These are phyloP conservation scores for Yamagishiella unicocca DNA, from an alignment of 139 green algal species.

Conservation along the genomic window DNA sequence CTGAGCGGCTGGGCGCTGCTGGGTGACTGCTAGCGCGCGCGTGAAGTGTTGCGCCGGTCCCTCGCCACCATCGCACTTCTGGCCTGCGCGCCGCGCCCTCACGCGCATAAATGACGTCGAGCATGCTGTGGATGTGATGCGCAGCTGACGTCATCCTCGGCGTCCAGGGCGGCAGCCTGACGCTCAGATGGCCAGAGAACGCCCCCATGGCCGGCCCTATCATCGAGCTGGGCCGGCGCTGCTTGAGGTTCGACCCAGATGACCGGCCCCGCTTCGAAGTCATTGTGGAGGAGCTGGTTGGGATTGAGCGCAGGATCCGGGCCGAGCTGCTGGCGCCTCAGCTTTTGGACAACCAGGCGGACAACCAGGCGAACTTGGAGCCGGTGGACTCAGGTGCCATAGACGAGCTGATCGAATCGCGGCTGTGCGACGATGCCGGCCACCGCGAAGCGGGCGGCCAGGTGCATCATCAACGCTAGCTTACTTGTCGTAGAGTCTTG, in stretches of 20 bases:
- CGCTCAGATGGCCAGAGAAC: not conserved
- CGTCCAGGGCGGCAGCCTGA: not conserved
- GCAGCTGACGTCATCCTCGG: not conserved
- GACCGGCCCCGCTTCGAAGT: not conserved
- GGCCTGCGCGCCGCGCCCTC: too few species aligned
- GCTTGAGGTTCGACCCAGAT: not conserved
- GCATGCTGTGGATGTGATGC: not conserved
- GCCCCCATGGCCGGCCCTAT: not conserved
- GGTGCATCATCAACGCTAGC: too few species aligned
- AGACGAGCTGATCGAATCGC: too few species aligned
- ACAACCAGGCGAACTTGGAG: too few species aligned
- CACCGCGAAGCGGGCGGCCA: too few species aligned
- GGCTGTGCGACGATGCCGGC: too few species aligned
- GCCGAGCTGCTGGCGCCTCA: not conserved
- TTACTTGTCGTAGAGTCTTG: too few species aligned
- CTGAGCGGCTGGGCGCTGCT: not conserved
- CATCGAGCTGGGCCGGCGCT: slow-evolving; percentile 16
- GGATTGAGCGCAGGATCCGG: not conserved
- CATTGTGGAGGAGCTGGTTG: slow-evolving; percentile 3
- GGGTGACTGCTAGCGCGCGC: not conserved
- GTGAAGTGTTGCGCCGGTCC: not conserved
- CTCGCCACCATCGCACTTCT: not conserved
- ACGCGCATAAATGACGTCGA: not conserved
- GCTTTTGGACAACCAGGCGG: too few species aligned
- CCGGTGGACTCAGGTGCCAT: too few species aligned